A percentile compares a stretch with the other conserved stretches of the same genome.
Conservation (phyloP, 2,329 filamentous ascomycete species). For the Trichoderma gracile region DNA sequence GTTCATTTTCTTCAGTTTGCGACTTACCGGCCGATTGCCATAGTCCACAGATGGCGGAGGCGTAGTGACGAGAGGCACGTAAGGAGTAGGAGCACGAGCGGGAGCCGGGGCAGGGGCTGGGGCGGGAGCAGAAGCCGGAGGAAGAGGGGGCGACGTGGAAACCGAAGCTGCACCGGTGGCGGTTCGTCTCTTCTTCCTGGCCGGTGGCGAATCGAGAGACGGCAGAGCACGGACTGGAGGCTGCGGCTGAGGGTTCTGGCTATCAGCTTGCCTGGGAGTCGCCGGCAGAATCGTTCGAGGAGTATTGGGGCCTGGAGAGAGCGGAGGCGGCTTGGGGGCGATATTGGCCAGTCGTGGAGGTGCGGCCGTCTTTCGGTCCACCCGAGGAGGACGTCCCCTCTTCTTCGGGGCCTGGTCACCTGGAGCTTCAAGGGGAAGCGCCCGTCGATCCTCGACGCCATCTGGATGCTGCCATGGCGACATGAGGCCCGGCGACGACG, state of each 20-base stretch:
- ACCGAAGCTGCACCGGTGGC: constrained; percentile 5
- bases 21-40: constrained; percentile 11
- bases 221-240: background rate
- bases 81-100: background rate
- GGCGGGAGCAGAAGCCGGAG: background rate
- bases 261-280: background rate
- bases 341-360: constrained; percentile 39
- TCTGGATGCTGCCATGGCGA: constrained; percentile 32
- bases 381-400: constrained; percentile 49
- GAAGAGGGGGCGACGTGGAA: constrained; percentile 3
- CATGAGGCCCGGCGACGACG: constrained; percentile 26
- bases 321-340: constrained; percentile 35
- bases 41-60: background rate
- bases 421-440: constrained; percentile 22
- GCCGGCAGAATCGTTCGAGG: constrained; percentile 26
- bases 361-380: constrained; percentile 43
- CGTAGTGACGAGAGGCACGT: background rate
- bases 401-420: constrained; percentile 33
- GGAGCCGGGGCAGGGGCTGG: background rate
- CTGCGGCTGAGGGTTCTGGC: constrained; percentile 3
- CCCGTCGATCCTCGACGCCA: constrained; percentile 24
- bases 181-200: constrained; percentile 16
- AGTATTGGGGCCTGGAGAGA: constrained; percentile 18
- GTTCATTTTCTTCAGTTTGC: background rate
- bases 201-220: constrained; percentile 4